A percentile compares a stretch with the other conserved stretches of the same genome.
Evolutionary conservation across 352 stramenopile species (phyloP).

Genomic region (Phytopythium cucurbitacearum): DNA sequence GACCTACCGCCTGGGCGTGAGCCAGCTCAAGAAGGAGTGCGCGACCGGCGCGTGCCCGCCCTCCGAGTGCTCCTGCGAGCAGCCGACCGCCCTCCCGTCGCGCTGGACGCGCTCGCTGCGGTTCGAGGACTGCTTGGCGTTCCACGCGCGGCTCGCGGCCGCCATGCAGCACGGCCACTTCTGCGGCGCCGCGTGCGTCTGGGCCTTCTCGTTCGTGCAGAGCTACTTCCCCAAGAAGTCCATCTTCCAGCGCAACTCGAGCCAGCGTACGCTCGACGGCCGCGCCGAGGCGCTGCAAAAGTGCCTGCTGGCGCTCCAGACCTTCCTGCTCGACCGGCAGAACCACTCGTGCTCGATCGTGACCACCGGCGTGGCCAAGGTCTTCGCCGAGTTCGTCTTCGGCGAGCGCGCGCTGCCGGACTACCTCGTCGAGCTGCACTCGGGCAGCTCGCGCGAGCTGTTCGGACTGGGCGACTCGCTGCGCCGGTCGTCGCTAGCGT

Average conservation of each 20-base stretch:
- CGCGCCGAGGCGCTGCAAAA: conserved; percentile 13
- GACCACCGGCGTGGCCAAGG: conserved; percentile 15
- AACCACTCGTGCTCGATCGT: conserved; percentile 23
- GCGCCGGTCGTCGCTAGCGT: background rate
- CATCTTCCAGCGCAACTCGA: conserved; percentile 21
- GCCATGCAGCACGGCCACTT: conserved; percentile 28
- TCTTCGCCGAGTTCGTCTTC: conserved; percentile 20
- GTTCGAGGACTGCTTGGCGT: conserved; percentile 21
- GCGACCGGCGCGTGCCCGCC: background rate
- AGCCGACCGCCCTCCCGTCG: background rate
- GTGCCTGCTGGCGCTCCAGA: conserved; percentile 12
- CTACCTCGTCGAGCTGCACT: conserved; percentile 11
- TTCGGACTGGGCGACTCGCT: conserved; percentile 2
- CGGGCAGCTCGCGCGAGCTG: conserved; percentile 8
- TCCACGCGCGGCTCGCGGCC: conserved; percentile 14
- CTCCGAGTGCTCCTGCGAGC: no score
- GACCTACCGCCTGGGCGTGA: conserved; percentile 19
- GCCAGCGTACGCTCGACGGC: conserved; percentile 8
- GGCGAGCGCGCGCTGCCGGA: conserved; percentile 12
- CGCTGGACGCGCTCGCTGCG: conserved; percentile 12
- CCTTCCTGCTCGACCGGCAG: conserved; percentile 22
- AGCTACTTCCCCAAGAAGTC: conserved; percentile 26
- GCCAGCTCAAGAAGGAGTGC: background rate
- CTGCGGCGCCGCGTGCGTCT: conserved; percentile 20
- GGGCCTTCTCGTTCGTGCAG: conserved; percentile 21